Conservation (phyloP, 768 basidiomycete genomes). For the Lactifluus pinguis region DNA sequence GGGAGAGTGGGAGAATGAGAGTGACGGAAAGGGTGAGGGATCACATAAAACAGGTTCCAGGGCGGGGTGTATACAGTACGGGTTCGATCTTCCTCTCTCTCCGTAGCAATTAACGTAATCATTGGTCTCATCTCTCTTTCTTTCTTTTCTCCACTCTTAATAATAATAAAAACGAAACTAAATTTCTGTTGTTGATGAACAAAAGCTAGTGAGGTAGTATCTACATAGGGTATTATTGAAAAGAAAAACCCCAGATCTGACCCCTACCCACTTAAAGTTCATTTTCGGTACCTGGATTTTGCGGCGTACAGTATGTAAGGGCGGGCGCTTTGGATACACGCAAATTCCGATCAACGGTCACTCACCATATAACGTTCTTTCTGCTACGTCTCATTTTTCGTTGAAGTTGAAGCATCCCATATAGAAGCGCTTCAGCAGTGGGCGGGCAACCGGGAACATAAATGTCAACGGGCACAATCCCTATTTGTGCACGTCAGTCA, state of each 20-base stretch:
- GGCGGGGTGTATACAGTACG: neutral
- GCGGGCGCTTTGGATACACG: neutral
- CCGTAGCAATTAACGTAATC: neutral
- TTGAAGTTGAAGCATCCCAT: constrained; percentile 94
- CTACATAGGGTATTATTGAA: neutral
- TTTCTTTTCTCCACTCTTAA: neutral
- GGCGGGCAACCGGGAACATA: constrained; percentile 95
- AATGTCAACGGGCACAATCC: constrained; percentile 96
- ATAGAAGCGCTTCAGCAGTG: constrained; percentile 93
- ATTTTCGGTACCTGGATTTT: constrained; percentile 41
- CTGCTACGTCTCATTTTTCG: constrained; percentile 90
- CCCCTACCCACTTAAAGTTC: constrained; percentile 13
- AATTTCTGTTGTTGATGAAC: neutral
- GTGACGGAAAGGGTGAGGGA: neutral
- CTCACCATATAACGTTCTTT: constrained; percentile 80
- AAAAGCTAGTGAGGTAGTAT: neutral
- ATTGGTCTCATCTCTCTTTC: neutral
- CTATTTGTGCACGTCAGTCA: constrained; percentile 30
- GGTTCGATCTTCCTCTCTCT: neutral
- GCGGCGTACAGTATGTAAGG: neutral
- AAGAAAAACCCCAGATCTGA: neutral
- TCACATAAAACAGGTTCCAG: neutral
- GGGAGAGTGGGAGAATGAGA: neutral
- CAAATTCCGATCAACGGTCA: constrained; percentile 1
- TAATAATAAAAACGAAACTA: too few species aligned